Conservation (phyloP, 495 filamentous ascomycete genomes). For the Talaromyces nanjingensis region DNA sequence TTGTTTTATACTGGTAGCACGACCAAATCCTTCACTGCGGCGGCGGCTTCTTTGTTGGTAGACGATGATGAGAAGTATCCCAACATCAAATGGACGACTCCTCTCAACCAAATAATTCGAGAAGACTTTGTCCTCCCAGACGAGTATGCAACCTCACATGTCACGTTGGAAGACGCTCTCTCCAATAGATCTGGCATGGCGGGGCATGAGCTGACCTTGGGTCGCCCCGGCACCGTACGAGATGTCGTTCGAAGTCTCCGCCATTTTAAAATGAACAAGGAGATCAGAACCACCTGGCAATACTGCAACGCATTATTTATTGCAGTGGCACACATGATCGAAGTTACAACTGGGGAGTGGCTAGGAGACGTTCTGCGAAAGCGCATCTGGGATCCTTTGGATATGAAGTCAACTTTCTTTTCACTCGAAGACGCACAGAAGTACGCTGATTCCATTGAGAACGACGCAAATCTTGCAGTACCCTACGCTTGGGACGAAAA, state of each 20-base stretch:
- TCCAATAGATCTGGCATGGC: conserved; percentile 45
- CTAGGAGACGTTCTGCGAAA: conserved; percentile 35
- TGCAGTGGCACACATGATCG: conserved; percentile 31
- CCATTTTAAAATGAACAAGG: conserved; percentile 30
- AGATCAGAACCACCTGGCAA: conserved; percentile 32
- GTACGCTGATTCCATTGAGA: conserved; percentile 4
- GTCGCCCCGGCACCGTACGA: conserved; percentile 15
- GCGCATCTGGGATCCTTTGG: conserved; percentile 39
- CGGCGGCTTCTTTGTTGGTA: conserved; percentile 37
- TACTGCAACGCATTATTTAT: conserved; percentile 52
- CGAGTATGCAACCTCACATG: conserved; percentile 32
- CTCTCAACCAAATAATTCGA: conserved; percentile 38
- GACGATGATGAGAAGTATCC: conserved; percentile 23
- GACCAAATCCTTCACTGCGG: conserved; percentile 49
- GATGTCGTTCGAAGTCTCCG: conserved; percentile 33
- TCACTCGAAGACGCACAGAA: conserved; percentile 28
- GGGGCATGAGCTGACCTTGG: conserved; percentile 31
- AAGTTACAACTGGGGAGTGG: conserved; percentile 20
- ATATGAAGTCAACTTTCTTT: conserved; percentile 44
- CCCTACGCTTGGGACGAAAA: conserved; percentile 22
- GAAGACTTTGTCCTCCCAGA: conserved; percentile 45
- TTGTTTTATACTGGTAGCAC: conserved; percentile 40
- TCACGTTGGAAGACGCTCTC: conserved; percentile 45
- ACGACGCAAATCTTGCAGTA: conserved; percentile 13
- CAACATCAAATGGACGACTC: conserved; percentile 38